Conservation (phyloP, 1,284 basidiomycete genomes). For the Trichosporon sp. region DNA sequence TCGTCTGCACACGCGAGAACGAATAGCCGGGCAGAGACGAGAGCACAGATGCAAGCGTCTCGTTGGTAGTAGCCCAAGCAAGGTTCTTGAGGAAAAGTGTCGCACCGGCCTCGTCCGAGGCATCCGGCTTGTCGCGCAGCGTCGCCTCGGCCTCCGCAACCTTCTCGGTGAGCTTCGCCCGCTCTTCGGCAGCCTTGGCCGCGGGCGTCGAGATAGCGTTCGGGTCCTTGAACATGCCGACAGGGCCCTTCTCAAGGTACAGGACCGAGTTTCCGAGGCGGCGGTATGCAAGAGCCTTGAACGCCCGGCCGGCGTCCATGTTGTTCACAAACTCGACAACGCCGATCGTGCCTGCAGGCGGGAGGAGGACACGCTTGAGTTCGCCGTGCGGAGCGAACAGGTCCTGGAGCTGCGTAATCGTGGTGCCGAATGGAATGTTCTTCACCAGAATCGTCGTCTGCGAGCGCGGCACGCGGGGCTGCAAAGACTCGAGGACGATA, state of each 20-base stretch:
- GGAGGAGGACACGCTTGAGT: conserved; percentile 73
- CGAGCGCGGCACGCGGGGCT: conserved; percentile 57
- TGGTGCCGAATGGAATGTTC: conserved; percentile 92
- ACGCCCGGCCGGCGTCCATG: conserved; percentile 68
- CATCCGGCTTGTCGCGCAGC: conserved; percentile 50
- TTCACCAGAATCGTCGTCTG: conserved; percentile 87
- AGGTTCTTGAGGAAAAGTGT: conserved; percentile 96
- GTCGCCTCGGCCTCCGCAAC: conserved; percentile 24
- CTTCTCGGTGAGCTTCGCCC: conserved; percentile 36
- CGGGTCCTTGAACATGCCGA: conserved; percentile 62
- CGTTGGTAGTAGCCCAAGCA: conserved; percentile 79
- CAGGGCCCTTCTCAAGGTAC: conserved; percentile 89
- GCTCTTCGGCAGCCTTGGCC: conserved; percentile 50
- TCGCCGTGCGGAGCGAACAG: conserved; percentile 75
- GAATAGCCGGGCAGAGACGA: conserved; percentile 73
- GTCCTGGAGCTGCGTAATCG: conserved; percentile 65
- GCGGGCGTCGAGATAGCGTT: conserved; percentile 18
- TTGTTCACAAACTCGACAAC: conserved; percentile 78
- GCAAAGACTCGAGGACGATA: conserved; percentile 52
- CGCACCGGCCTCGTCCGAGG: conserved; percentile 60
- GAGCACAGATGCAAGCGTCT: conserved; percentile 67
- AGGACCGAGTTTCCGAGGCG: conserved; percentile 82
- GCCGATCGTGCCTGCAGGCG: conserved; percentile 90
- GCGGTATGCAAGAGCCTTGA: conserved; percentile 78
- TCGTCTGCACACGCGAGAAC: conserved; percentile 88